Evolutionary conservation across 2,329 filamentous ascomycete genomes (phyloP).

Genomic region (Colletotrichum truncatum): DNA sequence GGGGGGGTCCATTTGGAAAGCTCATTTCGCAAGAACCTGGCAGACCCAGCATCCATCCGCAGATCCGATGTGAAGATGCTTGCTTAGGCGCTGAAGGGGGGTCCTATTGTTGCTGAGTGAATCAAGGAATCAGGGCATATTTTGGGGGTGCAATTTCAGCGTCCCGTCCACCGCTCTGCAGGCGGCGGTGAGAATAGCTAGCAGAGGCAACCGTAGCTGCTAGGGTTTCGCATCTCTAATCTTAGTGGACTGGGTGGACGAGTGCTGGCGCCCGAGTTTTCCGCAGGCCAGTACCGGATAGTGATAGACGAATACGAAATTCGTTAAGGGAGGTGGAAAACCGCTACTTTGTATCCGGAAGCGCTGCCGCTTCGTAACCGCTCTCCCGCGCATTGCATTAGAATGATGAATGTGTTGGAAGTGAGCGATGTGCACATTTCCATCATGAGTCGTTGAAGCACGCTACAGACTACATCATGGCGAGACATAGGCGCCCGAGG

Average conservation of each 20-base stretch:
- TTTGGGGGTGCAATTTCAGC: conserved; percentile 10
- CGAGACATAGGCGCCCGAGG: too few species aligned
- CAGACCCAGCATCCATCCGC: neutral
- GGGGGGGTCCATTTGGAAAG: neutral
- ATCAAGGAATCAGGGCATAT: too few species aligned
- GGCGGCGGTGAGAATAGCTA: neutral
- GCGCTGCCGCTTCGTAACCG: neutral
- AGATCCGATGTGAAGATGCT: neutral
- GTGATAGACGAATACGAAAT: conserved; percentile 1
- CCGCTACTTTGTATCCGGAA: neutral
- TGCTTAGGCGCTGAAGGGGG: neutral
- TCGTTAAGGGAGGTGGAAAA: neutral
- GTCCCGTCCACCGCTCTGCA: neutral
- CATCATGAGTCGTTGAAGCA: too few species aligned
- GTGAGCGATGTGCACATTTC: too few species aligned
- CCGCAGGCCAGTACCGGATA: neutral
- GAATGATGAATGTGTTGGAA: too few species aligned
- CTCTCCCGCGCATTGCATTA: neutral
- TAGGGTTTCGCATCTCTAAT: neutral
- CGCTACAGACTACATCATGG: too few species aligned
- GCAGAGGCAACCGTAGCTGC: neutral
- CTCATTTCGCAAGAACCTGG: conserved; percentile 15
- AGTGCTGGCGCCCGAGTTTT: neutral
- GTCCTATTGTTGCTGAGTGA: too few species aligned
- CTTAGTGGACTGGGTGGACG: neutral